phyloP scores from a whole-genome alignment of 495 filamentous ascomycete species.

The Hypoxylon trugodes region DNA sequence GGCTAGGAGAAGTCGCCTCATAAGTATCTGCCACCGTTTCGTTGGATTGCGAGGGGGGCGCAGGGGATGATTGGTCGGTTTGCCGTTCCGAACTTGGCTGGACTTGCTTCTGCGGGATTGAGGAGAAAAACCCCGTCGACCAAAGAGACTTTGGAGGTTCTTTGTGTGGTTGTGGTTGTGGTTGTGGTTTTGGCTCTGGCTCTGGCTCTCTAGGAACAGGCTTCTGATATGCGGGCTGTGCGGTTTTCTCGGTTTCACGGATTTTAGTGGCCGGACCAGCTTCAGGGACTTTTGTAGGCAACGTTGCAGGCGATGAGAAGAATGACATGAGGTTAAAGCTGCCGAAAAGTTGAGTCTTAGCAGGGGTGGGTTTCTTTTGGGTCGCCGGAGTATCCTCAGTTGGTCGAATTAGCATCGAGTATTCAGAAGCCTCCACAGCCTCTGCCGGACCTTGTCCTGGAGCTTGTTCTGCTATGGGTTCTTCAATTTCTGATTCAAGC shows the following conservation, averaged over 20 bases:
- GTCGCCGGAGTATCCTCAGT: conserved; percentile 19
- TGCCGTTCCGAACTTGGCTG: conserved; percentile 33
- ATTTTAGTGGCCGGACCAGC: conserved; percentile 1
- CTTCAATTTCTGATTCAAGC: background rate
- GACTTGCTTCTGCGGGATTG: conserved; percentile 44
- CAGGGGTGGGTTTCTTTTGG: conserved; percentile 36
- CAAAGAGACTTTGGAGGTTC: conserved; percentile 39
- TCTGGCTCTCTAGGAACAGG: conserved; percentile 13
- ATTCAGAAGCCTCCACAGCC: conserved; percentile 34
- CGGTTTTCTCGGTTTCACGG: conserved; percentile 6
- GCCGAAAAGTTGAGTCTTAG: conserved; percentile 38
- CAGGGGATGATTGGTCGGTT: conserved; percentile 39
- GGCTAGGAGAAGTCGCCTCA: conserved; percentile 17
- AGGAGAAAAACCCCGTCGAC: conserved; percentile 43
- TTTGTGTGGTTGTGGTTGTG: conserved; percentile 7
- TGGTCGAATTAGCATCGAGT: conserved; percentile 46
- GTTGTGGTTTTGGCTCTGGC: too few relatives aligned
- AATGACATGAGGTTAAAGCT: conserved; percentile 51
- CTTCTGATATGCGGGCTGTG: conserved; percentile 23
- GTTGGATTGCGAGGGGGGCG: conserved; percentile 23
- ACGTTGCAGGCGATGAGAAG: conserved; percentile 56
- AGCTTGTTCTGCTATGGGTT: background rate
- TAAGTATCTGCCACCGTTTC: conserved; percentile 28
- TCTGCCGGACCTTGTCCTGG: background rate
- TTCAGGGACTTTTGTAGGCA: conserved; percentile 44